Evolutionary conservation across 169 alveolate species (phyloP), one percentile per base, ranked within the genome.

Genomic region (Besnoitia besnoiti): DNA sequence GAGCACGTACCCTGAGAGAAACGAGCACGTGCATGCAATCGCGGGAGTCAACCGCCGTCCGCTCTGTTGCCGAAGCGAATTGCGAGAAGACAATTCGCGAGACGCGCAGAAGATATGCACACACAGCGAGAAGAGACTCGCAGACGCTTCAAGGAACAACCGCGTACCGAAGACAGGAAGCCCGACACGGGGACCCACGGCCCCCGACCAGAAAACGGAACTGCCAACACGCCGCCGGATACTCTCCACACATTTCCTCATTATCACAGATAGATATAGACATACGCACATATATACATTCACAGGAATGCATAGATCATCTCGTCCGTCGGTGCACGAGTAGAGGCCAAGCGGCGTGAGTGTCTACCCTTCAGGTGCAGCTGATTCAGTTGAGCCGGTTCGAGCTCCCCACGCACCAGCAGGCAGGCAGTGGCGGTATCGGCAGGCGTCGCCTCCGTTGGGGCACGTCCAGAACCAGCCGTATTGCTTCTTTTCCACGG

Each of bases 381-480:
- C 5, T 14, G 55, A 49, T 49, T 5, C 55, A 55, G 12, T 10
- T 55, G 7, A 1, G 3, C 5, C 3, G 24, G n/a, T 47, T 89
- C 21, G 19, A 85, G 37, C 51, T 37, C 42, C 55, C 0, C 8
- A 12, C 85, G 94, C 37, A 87, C 99, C 99, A 85, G 97, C 98
- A 8, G 99, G 99, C 40, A 99, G 96, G 91, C 99, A 97, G 94
- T 99, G 99, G 73, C 99, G 97, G 94, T 99, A 99, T 92, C 97
- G 98, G 94, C 99, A 99, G 40, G 96, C 97, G 90, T 98, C 99
- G 35, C 99, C 99, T 46, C 99, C 99, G 94, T 99, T 98, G 7
- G 99, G 99, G 87, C 99, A 99, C 85, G 97, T 98, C 99, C 99
- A 99, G 94, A 98, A 98, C 99, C 99, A 99, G 33, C 99, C 99